Conservation (phyloP, 257 asterid genomes). For the Schizonepeta tenuifolia region DNA sequence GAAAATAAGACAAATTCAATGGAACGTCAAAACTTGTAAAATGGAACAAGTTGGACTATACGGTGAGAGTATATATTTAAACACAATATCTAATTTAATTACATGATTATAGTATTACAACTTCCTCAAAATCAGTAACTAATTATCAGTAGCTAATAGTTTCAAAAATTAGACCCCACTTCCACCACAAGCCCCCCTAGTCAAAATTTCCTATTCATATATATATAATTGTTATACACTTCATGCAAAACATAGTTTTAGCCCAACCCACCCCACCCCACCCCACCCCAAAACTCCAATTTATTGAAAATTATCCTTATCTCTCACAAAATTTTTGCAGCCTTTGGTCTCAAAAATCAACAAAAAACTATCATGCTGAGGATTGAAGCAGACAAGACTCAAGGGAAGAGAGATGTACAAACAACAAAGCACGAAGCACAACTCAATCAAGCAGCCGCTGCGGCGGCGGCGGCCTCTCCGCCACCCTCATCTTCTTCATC, state of each 20-base stretch:
- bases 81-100: neutral
- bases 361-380: conserved; percentile 28
- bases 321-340: conserved; percentile 30
- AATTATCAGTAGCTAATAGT: neutral
- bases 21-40: too few species aligned
- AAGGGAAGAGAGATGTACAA: conserved; percentile 22
- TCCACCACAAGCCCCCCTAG: conserved; percentile 40
- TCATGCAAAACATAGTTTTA: conserved; percentile 33
- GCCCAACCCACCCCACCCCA: neutral
- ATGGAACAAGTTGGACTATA: too few species aligned
- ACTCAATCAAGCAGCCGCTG: neutral
- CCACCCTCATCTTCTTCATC: conserved; percentile 73
- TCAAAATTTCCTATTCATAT: conserved; percentile 25
- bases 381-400: conserved; percentile 27
- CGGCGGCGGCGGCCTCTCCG: conserved; percentile 15
- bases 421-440: conserved; percentile 33
- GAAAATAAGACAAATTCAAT: too few species aligned
- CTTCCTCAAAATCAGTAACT: neutral
- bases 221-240: conserved; percentile 30
- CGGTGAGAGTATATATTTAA: too few species aligned
- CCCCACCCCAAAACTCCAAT: conserved; percentile 35
- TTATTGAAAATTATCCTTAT: conserved; percentile 55
- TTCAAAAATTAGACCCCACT: conserved; percentile 36
- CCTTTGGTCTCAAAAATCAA: conserved; percentile 2
- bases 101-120: neutral